Evolutionary conservation across 2,329 filamentous ascomycete species (phyloP), one percentile per base, ranked within the genome.

Genomic region (Talaromyces pinophilus): DNA sequence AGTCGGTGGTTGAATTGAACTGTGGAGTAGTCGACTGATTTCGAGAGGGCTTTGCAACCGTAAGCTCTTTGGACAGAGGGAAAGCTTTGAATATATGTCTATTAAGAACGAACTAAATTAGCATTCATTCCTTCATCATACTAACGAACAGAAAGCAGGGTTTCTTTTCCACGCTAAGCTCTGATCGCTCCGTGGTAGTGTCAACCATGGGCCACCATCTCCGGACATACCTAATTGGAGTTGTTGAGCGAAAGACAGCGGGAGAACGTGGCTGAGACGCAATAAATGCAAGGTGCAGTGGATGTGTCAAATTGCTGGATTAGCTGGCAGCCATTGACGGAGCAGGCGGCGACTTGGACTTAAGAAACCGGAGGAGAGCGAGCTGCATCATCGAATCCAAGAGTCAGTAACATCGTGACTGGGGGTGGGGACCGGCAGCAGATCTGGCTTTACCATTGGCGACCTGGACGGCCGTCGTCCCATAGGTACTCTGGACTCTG

Each of bases 141-240:
- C 28, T n/a, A 54, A 11, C 13, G 22, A 13, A 30, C n/a, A 40
- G 13, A 59, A 59, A 44, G 40, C 55, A 61, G 28, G 52, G 59
- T 61, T 54, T 28, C 19, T 22, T 48, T 48, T 64, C 52, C 50
- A 59, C 62, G 52, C 52, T 64, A 64, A 55, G 60, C 50, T 57
- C 38, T 64, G 61, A 63, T 57, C 17, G 61, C 33, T 30, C 48
- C 48, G 22, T 30, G 48, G 61, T 57, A 64, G 62, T 57, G 62
- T 50, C 62, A 35, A 64, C 62, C 40, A 59, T 30, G 40, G 52
- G 54, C 22, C 17, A 22, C 40, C 40, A 57, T 57, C 52, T 57
- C 54, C 54, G 54, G 19, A 57, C 54, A 38, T 38, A 57, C 54
- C 54, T 57, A 40, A 35, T 19, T 55, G 30, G 8, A 35, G n/a